Base-by-base conservation (phyloP, 305 asterid genomes). In the Euphrasia arctica region DNA sequence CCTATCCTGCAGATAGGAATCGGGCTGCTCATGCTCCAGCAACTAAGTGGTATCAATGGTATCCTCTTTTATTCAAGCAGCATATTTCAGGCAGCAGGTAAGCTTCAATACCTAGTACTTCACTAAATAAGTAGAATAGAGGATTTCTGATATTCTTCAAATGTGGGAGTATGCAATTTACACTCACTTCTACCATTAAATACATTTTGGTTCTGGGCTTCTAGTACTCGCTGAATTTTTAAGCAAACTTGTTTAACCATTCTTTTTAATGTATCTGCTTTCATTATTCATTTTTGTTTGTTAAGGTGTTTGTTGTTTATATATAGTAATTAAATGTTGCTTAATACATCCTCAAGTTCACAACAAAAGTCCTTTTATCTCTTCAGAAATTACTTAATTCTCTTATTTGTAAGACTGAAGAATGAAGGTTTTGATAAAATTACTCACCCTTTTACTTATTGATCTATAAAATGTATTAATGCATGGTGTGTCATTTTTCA, bases 21-120 rank as follows among this genome's bases (percentile, higher is more conserved):
- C 58, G 96, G 95, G 74, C 71, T 88, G 50, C 86, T 91, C 54
- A 68, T 85, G 74, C 88, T 91, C 70, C 98, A 91, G 76, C 98
- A 91, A 78, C 84, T 86, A 66, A 81, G 86, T 68, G 98, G 98
- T 29, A 77, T 88, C 63, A 91, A 91, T 59, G 96, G 98, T 13
- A 86, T 88, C 68, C 78, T 91, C 52, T 88, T 88, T 70, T 88
- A 91, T 70, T 91, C 96, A 64, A 91, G 95, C 70, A 82, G 84
- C 81, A 88, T 91, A 65, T 91, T 86, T 58, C 73, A 67, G 51
- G 77, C 93, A 57, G 98, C 98, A 31, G 95, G 97, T 83, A 52
- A 70, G 56, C 34, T 27, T 11, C 63, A 43, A 36, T 36, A 28
- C 42, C 13, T 63, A 50, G 47, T 34, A 54, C 36, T 66, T 3